phyloP scores from a whole-genome alignment of 192 early-diverging fungal species.

The Diversispora eburnea region DNA sequence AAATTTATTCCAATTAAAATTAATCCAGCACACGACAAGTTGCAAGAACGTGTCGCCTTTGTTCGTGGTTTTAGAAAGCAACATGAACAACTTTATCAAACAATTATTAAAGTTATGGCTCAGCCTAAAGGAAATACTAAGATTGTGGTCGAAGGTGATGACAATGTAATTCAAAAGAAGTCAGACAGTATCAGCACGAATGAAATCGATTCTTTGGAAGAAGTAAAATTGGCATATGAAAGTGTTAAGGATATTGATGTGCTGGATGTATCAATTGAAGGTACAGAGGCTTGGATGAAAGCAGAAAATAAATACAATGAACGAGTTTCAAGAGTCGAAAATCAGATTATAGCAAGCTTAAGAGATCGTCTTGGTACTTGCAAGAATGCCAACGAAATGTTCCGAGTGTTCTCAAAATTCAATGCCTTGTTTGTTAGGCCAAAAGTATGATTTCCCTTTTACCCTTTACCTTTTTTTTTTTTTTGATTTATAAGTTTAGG shows the following conservation, averaged over 20 bases:
- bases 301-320: slow-evolving; percentile 93
- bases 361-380: slow-evolving; percentile 92
- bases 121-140: slow-evolving; percentile 49
- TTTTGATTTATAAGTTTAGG: neutral
- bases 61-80: slow-evolving; percentile 90
- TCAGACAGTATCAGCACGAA: slow-evolving; percentile 52
- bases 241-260: slow-evolving; percentile 91
- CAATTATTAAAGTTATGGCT: slow-evolving; percentile 90
- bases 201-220: slow-evolving; percentile 78
- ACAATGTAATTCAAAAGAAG: slow-evolving; percentile 40
- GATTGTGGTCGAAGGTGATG: slow-evolving; percentile 34
- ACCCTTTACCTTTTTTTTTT: neutral
- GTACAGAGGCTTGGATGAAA: slow-evolving; percentile 87
- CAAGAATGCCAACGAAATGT: slow-evolving; percentile 98
- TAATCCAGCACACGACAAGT: slow-evolving; percentile 80
- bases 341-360: slow-evolving; percentile 90
- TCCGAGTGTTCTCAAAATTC: slow-evolving; percentile 99
- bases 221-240: slow-evolving; percentile 89
- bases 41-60: slow-evolving; percentile 92
- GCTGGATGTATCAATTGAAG: slow-evolving; percentile 88
- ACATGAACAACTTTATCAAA: slow-evolving; percentile 97
- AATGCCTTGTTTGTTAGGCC: slow-evolving; percentile 98
- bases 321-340: slow-evolving; percentile 91
- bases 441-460: slow-evolving; percentile 52
- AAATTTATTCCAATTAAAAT: slow-evolving; percentile 97